Percentiles rank a stretch among this genome's conserved stretches.
Evolutionary conservation across 2,329 filamentous ascomycete species (phyloP).

Genomic region (Fusarium mangiferae): DNA sequence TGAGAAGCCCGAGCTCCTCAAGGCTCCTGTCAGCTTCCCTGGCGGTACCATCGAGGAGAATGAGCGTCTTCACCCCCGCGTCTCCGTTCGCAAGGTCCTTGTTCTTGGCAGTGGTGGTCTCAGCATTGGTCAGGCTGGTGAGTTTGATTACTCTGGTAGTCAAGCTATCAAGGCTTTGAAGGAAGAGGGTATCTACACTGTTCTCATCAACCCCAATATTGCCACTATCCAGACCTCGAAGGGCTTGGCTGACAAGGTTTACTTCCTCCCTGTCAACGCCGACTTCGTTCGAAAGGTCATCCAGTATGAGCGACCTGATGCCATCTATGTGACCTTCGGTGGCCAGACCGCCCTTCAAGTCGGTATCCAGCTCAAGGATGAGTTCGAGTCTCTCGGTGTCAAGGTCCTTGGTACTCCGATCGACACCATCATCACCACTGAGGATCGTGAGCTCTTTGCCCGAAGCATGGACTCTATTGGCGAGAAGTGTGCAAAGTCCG

Average conservation of each 20-base stretch:
- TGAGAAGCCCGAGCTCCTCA: conserved; percentile 72
- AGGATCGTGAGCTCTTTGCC: conserved; percentile 96
- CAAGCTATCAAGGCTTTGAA: conserved; percentile 99
- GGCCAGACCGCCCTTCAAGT: conserved; percentile 97
- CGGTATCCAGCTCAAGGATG: conserved; percentile 96
- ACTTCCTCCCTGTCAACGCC: conserved; percentile 96
- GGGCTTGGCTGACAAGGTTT: conserved; percentile 97
- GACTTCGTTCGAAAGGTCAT: conserved; percentile 99
- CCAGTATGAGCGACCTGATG: conserved; percentile 90
- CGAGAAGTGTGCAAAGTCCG: conserved; percentile 97
- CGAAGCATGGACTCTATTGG: conserved; percentile 98
- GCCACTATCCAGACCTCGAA: conserved; percentile 99
- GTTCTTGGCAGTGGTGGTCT: conserved; percentile 94
- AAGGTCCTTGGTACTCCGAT: conserved; percentile 96
- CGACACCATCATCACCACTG: conserved; percentile 97
- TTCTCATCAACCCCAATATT: conserved; percentile 99
- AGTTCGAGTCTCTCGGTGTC: conserved; percentile 92
- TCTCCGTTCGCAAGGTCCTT: conserved; percentile 92
- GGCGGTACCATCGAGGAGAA: conserved; percentile 86
- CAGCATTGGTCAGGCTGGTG: conserved; percentile 96
- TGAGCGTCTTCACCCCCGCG: conserved; percentile 76
- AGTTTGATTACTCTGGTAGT: conserved; percentile 98
- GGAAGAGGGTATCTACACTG: conserved; percentile 97
- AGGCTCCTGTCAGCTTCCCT: conserved; percentile 83
- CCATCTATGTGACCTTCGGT: conserved; percentile 97